Percentiles rank a stretch among this genome's conserved stretches.
Evolutionary conservation across 225 moss, liverwort and hornwort species (phyloP).

Genomic region (Polytrichum commune): DNA sequence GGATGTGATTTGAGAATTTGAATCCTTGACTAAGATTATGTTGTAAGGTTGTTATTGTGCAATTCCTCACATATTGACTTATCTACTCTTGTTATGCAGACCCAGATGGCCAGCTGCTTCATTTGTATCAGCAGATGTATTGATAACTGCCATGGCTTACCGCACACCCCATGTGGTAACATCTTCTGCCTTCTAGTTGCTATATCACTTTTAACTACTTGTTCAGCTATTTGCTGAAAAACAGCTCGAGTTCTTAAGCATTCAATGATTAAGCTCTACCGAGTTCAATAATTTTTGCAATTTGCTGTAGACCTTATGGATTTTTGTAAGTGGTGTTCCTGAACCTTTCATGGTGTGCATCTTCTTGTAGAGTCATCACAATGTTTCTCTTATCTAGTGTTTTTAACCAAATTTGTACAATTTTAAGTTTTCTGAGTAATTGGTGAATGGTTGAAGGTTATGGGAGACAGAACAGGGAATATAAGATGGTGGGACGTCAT

Average conservation of each 20-base stretch:
- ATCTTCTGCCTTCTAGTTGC: constrained; percentile 12
- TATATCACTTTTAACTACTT: constrained; percentile 5
- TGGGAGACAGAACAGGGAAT: constrained; percentile 96
- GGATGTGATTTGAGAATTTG: no score
- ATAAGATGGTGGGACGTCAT: constrained; percentile 99
- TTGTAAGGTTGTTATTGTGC: background rate
- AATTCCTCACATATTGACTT: constrained; percentile 14
- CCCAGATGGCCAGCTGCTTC: constrained; percentile 93
- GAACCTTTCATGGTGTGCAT: no score
- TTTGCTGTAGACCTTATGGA: no score
- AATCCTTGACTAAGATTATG: no score
- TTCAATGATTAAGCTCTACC: background rate
- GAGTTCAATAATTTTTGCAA: background rate
- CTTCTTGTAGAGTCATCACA: no score
- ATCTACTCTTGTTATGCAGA: constrained; percentile 44
- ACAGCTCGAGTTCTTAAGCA: background rate
- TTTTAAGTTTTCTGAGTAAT: background rate
- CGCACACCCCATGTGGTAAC: constrained; percentile 99
- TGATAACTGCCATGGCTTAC: constrained; percentile 99
- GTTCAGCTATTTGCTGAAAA: constrained; percentile 9
- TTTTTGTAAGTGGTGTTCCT: no score
- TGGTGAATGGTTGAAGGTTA: constrained; percentile 51
- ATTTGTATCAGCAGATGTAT: constrained; percentile 94
- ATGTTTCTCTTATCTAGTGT: no score
- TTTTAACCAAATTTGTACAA: no score